Conservation (phyloP, 345 rosid species). For the Arabidopsis suecica region DNA sequence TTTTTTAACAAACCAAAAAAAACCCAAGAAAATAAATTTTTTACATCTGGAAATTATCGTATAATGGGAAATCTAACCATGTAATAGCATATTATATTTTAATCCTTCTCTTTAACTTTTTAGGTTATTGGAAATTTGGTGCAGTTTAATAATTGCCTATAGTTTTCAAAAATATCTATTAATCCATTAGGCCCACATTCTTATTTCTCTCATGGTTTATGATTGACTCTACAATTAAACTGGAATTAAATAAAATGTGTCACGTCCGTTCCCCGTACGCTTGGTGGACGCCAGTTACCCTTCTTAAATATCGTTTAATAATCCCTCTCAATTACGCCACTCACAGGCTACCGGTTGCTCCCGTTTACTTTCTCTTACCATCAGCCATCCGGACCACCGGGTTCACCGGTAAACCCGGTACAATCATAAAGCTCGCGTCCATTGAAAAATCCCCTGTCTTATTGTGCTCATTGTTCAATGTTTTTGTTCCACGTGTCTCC, state of each 20-base stretch:
- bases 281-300: constrained; percentile 60
- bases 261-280: constrained; percentile 57
- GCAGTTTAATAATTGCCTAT: no score
- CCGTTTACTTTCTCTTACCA: constrained; percentile 42
- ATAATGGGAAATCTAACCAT: no score
- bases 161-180: background rate
- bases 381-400: constrained; percentile 46
- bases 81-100: no score
- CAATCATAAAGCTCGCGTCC: constrained; percentile 23
- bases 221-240: constrained; percentile 59
- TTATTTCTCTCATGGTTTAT: constrained; percentile 24
- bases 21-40: no score
- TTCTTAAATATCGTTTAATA: constrained; percentile 47
- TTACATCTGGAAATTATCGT: no score
- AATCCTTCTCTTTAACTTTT: no score
- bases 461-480: constrained; percentile 33
- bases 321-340: constrained; percentile 42
- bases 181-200: constrained; percentile 38
- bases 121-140: no score
- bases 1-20: no score
- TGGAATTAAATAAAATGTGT: constrained; percentile 47
- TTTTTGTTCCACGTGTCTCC: constrained; percentile 33
- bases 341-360: constrained; percentile 48
- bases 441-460: constrained; percentile 27
- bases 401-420: constrained; percentile 47